These are phyloP conservation scores for Talaromyces trachyspermus DNA, from an alignment of 495 filamentous ascomycete genomes.

Conservation along the genomic window DNA sequence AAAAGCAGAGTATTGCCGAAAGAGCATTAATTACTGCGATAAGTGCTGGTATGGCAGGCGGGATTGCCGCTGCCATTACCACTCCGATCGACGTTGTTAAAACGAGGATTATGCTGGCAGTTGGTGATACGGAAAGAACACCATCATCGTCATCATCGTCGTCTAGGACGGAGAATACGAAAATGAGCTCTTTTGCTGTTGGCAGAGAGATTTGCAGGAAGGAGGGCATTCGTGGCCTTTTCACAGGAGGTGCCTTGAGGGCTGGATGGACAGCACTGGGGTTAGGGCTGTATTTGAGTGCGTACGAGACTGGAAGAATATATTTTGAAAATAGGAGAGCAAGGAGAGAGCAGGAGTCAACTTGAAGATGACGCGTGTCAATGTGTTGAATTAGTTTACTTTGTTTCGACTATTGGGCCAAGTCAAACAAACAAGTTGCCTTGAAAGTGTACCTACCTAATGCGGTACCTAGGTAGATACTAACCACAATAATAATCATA, in stretches of 20 bases:
- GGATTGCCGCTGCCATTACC: slow-evolving; percentile 61
- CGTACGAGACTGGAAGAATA: slow-evolving; percentile 72
- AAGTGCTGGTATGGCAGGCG: slow-evolving; percentile 62
- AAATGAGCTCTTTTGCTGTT: slow-evolving; percentile 43
- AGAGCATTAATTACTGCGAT: slow-evolving; percentile 61
- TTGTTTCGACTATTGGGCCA: too few species aligned
- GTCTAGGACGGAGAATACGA: slow-evolving; percentile 5
- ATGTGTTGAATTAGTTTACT: too few species aligned
- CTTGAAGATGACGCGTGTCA: too few species aligned
- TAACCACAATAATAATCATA: slow-evolving; percentile 7
- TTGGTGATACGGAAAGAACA: slow-evolving; percentile 21
- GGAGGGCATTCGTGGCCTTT: slow-evolving; percentile 65
- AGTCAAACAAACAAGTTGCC: too few species aligned
- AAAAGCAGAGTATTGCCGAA: neutral
- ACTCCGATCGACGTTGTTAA: slow-evolving; percentile 83
- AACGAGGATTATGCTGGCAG: slow-evolving; percentile 66
- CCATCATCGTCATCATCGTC: slow-evolving; percentile 6
- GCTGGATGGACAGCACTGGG: slow-evolving; percentile 75
- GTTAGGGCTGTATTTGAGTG: slow-evolving; percentile 75
- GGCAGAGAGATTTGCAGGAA: slow-evolving; percentile 53
- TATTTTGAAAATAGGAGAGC: slow-evolving; percentile 55
- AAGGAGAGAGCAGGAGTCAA: too few species aligned
- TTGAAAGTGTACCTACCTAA: too few species aligned
- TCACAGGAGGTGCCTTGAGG: slow-evolving; percentile 67
- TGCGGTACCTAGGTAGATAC: neutral